These are phyloP conservation scores for Quercus glauca DNA, from an alignment of 306 rosid genomes.

Conservation along the genomic window DNA sequence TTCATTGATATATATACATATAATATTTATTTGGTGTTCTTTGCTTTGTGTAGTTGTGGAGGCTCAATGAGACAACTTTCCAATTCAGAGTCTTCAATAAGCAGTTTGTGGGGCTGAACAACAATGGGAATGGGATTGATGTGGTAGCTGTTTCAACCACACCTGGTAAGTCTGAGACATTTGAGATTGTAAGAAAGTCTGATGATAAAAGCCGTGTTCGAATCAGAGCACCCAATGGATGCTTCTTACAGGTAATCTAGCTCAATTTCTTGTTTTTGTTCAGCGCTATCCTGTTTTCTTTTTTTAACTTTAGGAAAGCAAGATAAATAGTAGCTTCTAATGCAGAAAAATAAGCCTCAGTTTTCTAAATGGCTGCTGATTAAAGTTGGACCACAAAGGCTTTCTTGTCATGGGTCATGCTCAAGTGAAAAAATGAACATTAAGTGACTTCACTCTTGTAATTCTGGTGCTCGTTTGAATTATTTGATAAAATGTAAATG, in stretches of 20 bases:
- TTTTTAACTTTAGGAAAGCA: background rate
- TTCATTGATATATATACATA: too few species aligned
- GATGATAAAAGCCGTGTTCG: constrained; percentile 38
- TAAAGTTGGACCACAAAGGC: too few species aligned
- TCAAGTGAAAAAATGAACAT: too few species aligned
- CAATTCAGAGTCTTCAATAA: constrained; percentile 53
- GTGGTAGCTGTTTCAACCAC: constrained; percentile 45
- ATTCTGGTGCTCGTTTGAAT: background rate
- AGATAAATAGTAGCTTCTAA: too few species aligned
- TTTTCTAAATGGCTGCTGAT: background rate
- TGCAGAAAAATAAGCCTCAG: background rate
- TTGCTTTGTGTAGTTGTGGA: constrained; percentile 54
- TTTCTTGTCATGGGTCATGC: too few species aligned
- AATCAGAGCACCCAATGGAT: constrained; percentile 62
- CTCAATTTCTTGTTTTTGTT: background rate
- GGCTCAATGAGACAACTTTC: constrained; percentile 50
- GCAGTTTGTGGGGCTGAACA: constrained; percentile 61
- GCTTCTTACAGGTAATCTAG: constrained; percentile 53
- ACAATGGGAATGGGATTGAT: constrained; percentile 21
- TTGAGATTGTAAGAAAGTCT: constrained; percentile 43
- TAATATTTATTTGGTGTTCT: background rate
- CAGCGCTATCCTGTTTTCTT: background rate
- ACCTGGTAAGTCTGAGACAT: constrained; percentile 34
- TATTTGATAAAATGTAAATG: background rate
- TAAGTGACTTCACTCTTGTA: too few species aligned